phyloP scores from a whole-genome alignment of 768 basidiomycete genomes.

The Auriscalpium microsporum region DNA sequence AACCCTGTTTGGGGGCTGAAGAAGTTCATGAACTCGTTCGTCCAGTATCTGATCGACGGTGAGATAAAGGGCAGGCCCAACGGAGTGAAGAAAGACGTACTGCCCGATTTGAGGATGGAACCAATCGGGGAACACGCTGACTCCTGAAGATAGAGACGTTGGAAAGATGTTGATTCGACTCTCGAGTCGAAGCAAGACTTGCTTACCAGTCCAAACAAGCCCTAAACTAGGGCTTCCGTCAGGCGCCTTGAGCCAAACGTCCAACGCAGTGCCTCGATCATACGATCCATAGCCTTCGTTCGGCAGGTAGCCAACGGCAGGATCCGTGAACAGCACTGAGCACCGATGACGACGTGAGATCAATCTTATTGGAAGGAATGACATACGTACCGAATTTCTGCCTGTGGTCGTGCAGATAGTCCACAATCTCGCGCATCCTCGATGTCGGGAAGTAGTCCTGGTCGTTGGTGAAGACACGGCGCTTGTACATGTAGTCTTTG shows the following conservation, averaged over 20 bases:
- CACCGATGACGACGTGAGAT: no score
- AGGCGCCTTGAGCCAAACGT: conserved; percentile 53
- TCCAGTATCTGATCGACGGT: conserved; percentile 44
- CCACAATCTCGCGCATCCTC: conserved; percentile 58
- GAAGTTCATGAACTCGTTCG: conserved; percentile 47
- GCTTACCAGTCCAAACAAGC: conserved; percentile 55
- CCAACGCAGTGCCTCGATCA: conserved; percentile 41
- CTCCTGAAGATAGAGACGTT: conserved; percentile 26
- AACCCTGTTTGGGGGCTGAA: conserved; percentile 45
- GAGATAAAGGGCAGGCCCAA: no score
- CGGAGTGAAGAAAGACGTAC: conserved; percentile 21
- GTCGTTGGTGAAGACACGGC: conserved; percentile 63
- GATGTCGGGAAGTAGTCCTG: conserved; percentile 56
- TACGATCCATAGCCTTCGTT: conserved; percentile 42
- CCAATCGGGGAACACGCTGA: conserved; percentile 60
- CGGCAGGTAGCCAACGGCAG: conserved; percentile 50
- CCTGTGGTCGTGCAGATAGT: conserved; percentile 48
- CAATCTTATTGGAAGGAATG: no score
- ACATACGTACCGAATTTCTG: conserved; percentile 45
- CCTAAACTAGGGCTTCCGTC: conserved; percentile 52
- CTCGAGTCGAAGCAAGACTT: background rate
- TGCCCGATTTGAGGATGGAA: conserved; percentile 45
- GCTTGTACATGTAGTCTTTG: conserved; percentile 59
- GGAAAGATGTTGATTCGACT: background rate
- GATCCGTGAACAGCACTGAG: conserved; percentile 66